Evolutionary conservation across 257 asterid genomes (phyloP).

Genomic region (Nicotiana tabacum): DNA sequence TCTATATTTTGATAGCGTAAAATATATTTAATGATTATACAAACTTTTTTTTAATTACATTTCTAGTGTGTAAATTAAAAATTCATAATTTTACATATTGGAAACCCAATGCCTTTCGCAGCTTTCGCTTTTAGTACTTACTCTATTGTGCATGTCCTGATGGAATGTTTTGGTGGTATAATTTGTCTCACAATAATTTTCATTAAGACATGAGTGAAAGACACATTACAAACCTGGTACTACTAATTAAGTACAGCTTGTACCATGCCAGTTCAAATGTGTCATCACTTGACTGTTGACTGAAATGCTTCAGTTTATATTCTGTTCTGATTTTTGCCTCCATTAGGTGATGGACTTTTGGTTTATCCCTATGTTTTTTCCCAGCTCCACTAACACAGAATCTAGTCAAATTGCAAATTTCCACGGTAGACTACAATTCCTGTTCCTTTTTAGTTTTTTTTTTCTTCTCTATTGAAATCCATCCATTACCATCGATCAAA

Average conservation of each 20-base stretch:
- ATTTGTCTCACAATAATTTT: neutral
- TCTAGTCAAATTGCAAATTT: neutral
- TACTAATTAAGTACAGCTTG: neutral
- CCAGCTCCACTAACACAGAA: neutral
- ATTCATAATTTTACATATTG: neutral
- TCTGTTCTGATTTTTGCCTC: conserved; percentile 5
- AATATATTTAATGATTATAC: too few species aligned
- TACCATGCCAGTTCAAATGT: neutral
- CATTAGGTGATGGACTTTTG: neutral
- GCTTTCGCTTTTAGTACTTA: neutral
- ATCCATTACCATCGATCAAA: neutral
- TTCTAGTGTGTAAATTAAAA: neutral
- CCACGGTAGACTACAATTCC: neutral
- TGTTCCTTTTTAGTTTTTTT: neutral
- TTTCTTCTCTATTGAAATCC: neutral
- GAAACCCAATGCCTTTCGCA: too few species aligned
- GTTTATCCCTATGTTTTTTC: neutral
- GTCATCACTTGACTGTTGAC: conserved; percentile 9
- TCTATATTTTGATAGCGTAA: too few species aligned
- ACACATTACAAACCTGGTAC: neutral
- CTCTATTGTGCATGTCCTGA: neutral
- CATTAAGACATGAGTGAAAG: neutral
- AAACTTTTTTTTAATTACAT: neutral
- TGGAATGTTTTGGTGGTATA: neutral
- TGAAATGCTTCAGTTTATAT: neutral